Conservation (phyloP, 2,329 filamentous ascomycete genomes). For the Cordyceps cicadae region DNA sequence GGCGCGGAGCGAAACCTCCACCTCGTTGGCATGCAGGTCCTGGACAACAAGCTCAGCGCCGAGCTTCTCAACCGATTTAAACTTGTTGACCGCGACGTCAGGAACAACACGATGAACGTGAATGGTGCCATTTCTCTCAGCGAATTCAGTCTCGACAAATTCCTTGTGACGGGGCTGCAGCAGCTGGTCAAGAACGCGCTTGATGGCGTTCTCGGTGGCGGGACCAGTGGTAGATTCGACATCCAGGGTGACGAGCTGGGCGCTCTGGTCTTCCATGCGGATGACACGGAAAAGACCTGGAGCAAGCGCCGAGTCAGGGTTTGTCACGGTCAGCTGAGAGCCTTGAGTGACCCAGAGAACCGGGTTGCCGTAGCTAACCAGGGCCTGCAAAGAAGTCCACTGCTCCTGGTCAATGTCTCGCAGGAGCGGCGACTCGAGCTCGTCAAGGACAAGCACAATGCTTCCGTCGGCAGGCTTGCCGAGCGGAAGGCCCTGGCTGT, state of each 20-base stretch:
- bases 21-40: neutral
- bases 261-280: slow-evolving; percentile 1
- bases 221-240: neutral
- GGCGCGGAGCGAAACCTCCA: neutral
- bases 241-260: slow-evolving; percentile 1
- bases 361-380: neutral
- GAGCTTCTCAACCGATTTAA: neutral
- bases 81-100: slow-evolving; percentile 13
- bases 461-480: neutral
- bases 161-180: slow-evolving; percentile 19
- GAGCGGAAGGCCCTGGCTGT: neutral
- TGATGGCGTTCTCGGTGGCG: neutral
- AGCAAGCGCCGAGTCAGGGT: neutral
- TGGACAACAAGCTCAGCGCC: neutral
- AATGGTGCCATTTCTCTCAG: slow-evolving; percentile 22
- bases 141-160: slow-evolving; percentile 15
- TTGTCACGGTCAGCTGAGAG: neutral
- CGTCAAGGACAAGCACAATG: neutral
- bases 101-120: slow-evolving; percentile 18
- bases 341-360: slow-evolving; percentile 2
- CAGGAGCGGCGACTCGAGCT: slow-evolving; percentile 1
- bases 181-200: slow-evolving; percentile 3
- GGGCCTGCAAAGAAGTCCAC: slow-evolving; percentile 9
- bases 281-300: slow-evolving; percentile 6
- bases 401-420: neutral